Percentiles rank a stretch among this genome's conserved stretches.
These are phyloP conservation scores for Phialocephala sp. DNA, from an alignment of 2,329 filamentous ascomycete genomes.

Conservation along the genomic window DNA sequence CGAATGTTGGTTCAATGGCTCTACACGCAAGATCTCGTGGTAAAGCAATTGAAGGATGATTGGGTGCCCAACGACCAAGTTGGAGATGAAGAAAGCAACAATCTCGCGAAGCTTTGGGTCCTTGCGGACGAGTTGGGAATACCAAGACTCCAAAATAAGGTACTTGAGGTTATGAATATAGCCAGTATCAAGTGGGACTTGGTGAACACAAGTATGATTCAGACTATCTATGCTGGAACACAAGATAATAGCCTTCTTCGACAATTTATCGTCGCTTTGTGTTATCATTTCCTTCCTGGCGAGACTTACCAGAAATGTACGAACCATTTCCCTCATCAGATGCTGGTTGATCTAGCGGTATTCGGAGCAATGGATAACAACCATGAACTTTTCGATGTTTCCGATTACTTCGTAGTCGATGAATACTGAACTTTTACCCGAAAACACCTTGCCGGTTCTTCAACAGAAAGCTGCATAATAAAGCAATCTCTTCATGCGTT, in stretches of 20 bases:
- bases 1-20: background rate
- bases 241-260: background rate
- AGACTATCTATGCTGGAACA: background rate
- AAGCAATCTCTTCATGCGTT: too few relatives aligned
- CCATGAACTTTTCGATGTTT: background rate
- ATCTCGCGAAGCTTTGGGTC: slow-evolving; percentile 16
- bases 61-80: background rate
- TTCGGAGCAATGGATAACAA: background rate
- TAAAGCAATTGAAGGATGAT: background rate
- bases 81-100: background rate
- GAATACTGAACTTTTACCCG: background rate
- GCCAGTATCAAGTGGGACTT: background rate
- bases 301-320: background rate
- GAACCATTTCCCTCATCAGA: background rate
- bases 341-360: background rate
- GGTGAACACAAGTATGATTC: background rate
- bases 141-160: slow-evolving; percentile 19
- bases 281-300: background rate
- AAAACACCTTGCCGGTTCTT: background rate
- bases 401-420: background rate
- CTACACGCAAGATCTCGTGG: background rate
- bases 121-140: slow-evolving; percentile 22
- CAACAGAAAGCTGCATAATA: too few relatives aligned
- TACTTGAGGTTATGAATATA: background rate
- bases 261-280: background rate